phyloP scores from a whole-genome alignment of 345 rosid genomes.

The Excoecaria agallocha region DNA sequence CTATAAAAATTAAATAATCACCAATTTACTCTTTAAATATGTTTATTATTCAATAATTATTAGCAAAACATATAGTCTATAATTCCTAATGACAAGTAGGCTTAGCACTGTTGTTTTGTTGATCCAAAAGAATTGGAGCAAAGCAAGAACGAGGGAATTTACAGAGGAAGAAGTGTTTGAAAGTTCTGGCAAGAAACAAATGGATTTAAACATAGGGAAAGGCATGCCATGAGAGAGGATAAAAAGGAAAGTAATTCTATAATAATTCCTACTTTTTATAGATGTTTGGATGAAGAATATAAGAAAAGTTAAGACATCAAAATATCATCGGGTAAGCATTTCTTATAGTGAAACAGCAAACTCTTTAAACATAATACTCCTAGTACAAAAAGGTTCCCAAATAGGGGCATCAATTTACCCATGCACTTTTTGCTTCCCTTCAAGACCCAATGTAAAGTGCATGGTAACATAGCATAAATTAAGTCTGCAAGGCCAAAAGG shows the following conservation, averaged over 20 bases:
- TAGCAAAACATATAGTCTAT: neutral
- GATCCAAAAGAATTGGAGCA: neutral
- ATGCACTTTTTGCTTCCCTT: neutral
- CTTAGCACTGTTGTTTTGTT: neutral
- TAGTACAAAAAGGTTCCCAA: neutral
- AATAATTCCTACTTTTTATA: no score
- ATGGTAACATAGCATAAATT: neutral
- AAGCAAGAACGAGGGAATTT: no score
- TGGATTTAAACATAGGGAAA: no score
- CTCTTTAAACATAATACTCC: neutral
- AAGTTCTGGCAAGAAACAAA: no score
- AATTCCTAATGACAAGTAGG: neutral
- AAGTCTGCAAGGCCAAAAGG: no score
- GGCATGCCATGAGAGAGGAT: no score
- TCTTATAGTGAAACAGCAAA: neutral
- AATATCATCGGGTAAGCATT: neutral
- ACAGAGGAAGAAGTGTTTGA: no score
- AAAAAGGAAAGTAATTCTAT: no score
- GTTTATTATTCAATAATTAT: neutral
- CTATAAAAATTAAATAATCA: neutral
- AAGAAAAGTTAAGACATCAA: neutral
- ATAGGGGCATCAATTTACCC: neutral
- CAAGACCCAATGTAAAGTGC: neutral
- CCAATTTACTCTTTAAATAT: neutral
- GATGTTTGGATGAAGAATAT: no score